phyloP scores from a whole-genome alignment of 1,284 basidiomycete species.

The Cerioporus squamosus region DNA sequence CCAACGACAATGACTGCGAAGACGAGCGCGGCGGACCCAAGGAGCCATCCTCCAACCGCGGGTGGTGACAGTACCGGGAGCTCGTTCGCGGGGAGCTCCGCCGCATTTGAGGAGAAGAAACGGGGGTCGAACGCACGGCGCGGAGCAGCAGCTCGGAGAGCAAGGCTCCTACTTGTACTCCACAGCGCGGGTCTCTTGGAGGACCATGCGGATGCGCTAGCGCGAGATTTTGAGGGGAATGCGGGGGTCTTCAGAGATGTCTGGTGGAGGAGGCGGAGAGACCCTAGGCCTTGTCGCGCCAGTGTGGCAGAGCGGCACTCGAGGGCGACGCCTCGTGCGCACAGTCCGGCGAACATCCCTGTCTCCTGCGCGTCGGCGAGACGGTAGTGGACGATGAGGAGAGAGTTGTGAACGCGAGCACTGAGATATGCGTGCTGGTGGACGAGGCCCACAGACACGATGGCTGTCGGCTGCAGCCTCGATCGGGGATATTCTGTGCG shows the following conservation, averaged over 20 bases:
- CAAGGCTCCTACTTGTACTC: slow-evolving; percentile 16
- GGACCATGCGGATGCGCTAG: neutral
- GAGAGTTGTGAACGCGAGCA: neutral
- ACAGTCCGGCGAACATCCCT: slow-evolving; percentile 23
- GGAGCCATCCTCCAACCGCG: slow-evolving; percentile 82
- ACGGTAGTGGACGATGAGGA: neutral
- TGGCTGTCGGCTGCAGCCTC: neutral
- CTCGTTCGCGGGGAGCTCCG: slow-evolving; percentile 32
- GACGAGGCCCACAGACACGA: neutral
- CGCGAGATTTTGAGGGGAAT: neutral
- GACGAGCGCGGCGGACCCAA: slow-evolving; percentile 83
- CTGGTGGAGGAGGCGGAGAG: slow-evolving; percentile 27
- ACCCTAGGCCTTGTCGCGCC: slow-evolving; percentile 11
- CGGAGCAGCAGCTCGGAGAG: slow-evolving; percentile 14
- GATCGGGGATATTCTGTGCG: neutral
- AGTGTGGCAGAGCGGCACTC: slow-evolving; percentile 22
- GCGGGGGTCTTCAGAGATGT: slow-evolving; percentile 5
- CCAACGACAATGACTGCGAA: slow-evolving; percentile 95
- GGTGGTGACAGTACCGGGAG: slow-evolving; percentile 73
- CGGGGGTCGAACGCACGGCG: slow-evolving; percentile 38
- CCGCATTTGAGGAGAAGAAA: slow-evolving; percentile 46
- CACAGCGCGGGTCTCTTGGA: slow-evolving; percentile 4
- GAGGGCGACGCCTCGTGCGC: slow-evolving; percentile 25
- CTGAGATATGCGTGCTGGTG: neutral
- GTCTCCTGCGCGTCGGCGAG: neutral